Conservation (phyloP, 2,329 filamentous ascomycete genomes). For the Nigrospora sphaerica region DNA sequence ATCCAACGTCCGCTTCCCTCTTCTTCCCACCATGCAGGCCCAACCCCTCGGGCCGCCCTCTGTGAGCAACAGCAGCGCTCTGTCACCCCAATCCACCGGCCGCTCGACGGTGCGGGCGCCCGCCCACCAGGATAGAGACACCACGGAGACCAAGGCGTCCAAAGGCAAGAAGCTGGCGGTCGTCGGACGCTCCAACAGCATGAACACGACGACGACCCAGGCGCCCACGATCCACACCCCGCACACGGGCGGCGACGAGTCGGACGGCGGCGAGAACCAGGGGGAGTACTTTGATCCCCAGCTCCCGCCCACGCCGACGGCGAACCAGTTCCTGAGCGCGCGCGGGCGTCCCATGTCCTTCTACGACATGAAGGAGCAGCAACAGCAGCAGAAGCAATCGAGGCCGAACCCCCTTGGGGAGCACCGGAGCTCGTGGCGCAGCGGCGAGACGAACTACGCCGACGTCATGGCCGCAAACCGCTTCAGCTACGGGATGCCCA, state of each 20-base stretch:
- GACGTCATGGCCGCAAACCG: constrained; percentile 9
- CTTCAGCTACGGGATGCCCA: constrained; percentile 5
- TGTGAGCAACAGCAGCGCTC: not conserved
- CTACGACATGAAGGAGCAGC: constrained; percentile 10
- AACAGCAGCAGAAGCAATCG: not conserved
- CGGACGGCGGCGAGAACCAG: not conserved
- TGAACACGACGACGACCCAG: not conserved
- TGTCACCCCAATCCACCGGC: not conserved
- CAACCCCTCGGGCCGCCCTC: not conserved
- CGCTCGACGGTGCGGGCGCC: not conserved
- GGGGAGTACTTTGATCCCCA: constrained; percentile 2
- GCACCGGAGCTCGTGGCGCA: constrained; percentile 5
- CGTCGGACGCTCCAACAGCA: constrained; percentile 1
- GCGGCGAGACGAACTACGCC: constrained; percentile 10
- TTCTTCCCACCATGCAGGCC: not conserved
- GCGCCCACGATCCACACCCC: not conserved
- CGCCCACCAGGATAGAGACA: not conserved
- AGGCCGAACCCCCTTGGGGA: not conserved
- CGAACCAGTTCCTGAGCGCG: constrained; percentile 4
- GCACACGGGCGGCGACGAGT: not conserved
- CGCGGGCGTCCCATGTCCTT: constrained; percentile 8
- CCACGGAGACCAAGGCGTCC: not conserved
- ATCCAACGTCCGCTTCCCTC: not conserved
- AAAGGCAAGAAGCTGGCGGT: not conserved
- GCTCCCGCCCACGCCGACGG: constrained; percentile 1